Base-by-base conservation (phyloP, 192 early-diverging fungal genomes). In the Coemansia erecta region DNA sequence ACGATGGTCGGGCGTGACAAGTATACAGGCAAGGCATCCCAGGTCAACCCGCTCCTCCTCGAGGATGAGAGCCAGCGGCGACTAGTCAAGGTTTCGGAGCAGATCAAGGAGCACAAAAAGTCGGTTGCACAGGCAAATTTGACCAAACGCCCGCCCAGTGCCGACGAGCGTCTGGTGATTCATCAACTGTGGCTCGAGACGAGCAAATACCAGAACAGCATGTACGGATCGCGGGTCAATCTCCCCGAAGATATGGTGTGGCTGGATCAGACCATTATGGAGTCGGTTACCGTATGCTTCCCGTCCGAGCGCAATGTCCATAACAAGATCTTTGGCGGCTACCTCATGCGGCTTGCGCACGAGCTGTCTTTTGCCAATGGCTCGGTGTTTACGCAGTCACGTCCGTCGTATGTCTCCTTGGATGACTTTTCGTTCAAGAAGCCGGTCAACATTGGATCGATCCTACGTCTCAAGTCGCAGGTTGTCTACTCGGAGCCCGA, bases 1-100 rank as follows among this genome's bases (percentile, higher is more conserved):
- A 92, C 90, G 6, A 97, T 94, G 93, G 94, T 91, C 28, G 87
- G 89, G 2, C 73, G 85, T 23, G 86, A 94, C 68, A 80, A 89
- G 7, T 56, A 73, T 26, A 92, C 90, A 1, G 80, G 80, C 33
- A 89, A 87, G 59, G 70, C 90, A 5, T 83, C 80, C 7, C 80
- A 84, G 45, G 83, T 94, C n/a, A 89, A 89, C 56, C 88, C 87
- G 28, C 68, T 97, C 40, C 63, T 72, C 10, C 65, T 93, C 39
- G 85, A 89, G 21, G 87, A 86, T 14, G 89, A 90, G 12, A 71
- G 85, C 58, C 89, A 97, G 68, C 80, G 87, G 41, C 71, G 81
- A 3, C 71, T 97, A 4, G 86, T 87, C 50, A 76, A 84, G 52
- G 63, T 83, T 28, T 90, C 91, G 3, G 87, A 87, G 68, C 81